These are phyloP conservation scores for Lepiota brunneoincarnata DNA, from an alignment of 768 basidiomycete genomes.

Conservation along the genomic window DNA sequence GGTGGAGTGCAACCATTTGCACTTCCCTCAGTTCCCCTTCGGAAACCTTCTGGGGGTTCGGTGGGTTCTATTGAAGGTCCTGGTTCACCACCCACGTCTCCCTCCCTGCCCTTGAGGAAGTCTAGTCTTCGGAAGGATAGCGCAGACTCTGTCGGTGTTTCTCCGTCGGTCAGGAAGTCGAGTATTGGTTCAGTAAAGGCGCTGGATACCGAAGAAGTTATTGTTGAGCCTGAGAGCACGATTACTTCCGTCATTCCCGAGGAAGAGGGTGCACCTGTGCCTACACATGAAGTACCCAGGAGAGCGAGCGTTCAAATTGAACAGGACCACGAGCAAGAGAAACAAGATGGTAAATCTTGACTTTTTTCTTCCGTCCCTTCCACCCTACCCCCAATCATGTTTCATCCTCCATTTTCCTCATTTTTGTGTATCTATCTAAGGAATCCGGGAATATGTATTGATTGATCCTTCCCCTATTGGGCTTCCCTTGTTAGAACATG, in stretches of 20 bases:
- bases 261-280: background rate
- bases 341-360: slow-evolving; percentile 34
- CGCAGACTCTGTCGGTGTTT: background rate
- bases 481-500: slow-evolving; percentile 2
- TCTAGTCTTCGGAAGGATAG: slow-evolving; percentile 1
- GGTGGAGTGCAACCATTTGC: slow-evolving; percentile 67
- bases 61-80: slow-evolving; percentile 5
- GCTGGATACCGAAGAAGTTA: background rate
- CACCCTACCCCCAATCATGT: background rate
- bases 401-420: background rate
- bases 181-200: background rate
- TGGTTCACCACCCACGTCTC: slow-evolving; percentile 6
- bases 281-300: slow-evolving; percentile 5
- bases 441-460: slow-evolving; percentile 5
- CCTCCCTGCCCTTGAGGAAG: background rate
- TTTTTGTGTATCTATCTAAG: background rate
- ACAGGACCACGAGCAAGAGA: slow-evolving; percentile 11
- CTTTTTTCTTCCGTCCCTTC: slow-evolving; percentile 16
- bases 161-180: background rate
- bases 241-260: slow-evolving; percentile 11
- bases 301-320: slow-evolving; percentile 14
- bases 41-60: slow-evolving; percentile 17
- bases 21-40: slow-evolving; percentile 25
- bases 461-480: background rate
- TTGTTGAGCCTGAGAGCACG: background rate